Conservation (phyloP, 1,139 yeast genomes). For the Hyphopichia pseudoburtonii region DNA sequence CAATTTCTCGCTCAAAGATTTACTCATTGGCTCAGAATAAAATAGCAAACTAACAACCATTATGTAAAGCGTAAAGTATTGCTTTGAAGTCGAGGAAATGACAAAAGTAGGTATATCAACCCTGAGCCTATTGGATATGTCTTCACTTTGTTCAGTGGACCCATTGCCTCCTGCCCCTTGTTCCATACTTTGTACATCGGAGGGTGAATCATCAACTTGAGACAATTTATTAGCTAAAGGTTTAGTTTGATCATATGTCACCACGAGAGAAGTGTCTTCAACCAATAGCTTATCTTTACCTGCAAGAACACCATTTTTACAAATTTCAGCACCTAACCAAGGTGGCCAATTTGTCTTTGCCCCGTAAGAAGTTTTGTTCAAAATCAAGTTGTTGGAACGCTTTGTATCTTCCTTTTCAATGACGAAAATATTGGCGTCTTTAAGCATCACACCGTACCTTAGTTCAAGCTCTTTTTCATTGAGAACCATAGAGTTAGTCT, state of each 20-base stretch:
- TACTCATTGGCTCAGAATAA: slow-evolving; percentile 45
- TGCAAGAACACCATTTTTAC: slow-evolving; percentile 37
- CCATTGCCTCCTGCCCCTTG: neutral
- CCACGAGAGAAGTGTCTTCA: slow-evolving; percentile 38
- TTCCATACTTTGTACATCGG: neutral
- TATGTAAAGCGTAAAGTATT: slow-evolving; percentile 40
- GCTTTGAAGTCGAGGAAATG: slow-evolving; percentile 42
- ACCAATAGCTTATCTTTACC: slow-evolving; percentile 37
- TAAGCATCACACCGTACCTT: slow-evolving; percentile 38
- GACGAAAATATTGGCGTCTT: slow-evolving; percentile 43
- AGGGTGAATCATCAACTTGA: neutral
- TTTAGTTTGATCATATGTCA: slow-evolving; percentile 32
- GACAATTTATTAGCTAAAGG: slow-evolving; percentile 23
- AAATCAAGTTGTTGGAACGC: slow-evolving; percentile 15
- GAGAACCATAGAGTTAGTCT: slow-evolving; percentile 19
- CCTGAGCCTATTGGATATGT: slow-evolving; percentile 21
- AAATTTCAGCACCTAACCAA: slow-evolving; percentile 46
- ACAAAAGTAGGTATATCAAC: slow-evolving; percentile 44
- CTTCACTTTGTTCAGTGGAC: neutral
- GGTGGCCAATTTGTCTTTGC: slow-evolving; percentile 46
- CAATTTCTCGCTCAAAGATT: slow-evolving; percentile 31
- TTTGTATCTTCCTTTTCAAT: slow-evolving; percentile 29
- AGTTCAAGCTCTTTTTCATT: slow-evolving; percentile 32
- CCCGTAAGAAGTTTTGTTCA: slow-evolving; percentile 36
- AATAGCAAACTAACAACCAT: slow-evolving; percentile 36